phyloP scores from a whole-genome alignment of 495 filamentous ascomycete species.

The Baudoinia panamericana region DNA sequence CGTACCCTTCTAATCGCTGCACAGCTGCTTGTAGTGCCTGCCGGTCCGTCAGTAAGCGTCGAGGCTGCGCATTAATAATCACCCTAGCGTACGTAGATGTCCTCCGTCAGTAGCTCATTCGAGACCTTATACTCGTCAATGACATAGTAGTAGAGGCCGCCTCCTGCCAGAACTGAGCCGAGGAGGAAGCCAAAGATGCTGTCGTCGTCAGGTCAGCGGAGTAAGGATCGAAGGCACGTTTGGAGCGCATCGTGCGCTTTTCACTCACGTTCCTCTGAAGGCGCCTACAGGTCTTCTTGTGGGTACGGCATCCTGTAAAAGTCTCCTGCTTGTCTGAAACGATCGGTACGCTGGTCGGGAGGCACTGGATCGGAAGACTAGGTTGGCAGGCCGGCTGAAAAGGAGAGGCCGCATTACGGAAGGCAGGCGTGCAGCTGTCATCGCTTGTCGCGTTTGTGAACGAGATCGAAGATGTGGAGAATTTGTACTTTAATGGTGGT shows the following conservation, averaged over 20 bases:
- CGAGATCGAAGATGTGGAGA: no score
- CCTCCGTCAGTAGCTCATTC: conserved; percentile 87
- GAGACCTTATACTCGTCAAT: conserved; percentile 84
- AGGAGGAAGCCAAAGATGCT: conserved; percentile 91
- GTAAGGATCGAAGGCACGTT: not conserved
- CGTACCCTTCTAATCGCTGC: conserved; percentile 69
- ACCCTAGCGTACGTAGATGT: conserved; percentile 59
- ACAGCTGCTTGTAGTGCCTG: conserved; percentile 83
- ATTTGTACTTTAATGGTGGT: not conserved
- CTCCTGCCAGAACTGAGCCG: conserved; percentile 66
- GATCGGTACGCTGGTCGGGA: conserved; percentile 12
- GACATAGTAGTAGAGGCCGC: conserved; percentile 77
- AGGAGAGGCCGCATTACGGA: conserved; percentile 6
- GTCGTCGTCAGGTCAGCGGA: conserved; percentile 1
- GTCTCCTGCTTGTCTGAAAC: conserved; percentile 15
- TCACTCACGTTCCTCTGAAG: conserved; percentile 20
- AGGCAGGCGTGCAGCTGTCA: conserved; percentile 13
- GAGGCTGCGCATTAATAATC: not conserved
- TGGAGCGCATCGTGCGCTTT: not conserved
- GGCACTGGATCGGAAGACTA: conserved; percentile 4
- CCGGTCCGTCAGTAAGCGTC: conserved; percentile 3
- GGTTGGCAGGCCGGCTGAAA: conserved; percentile 1
- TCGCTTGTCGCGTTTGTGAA: not conserved
- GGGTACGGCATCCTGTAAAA: conserved; percentile 7
- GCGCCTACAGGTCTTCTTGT: conserved; percentile 15